Percentiles rank a stretch among this genome's conserved stretches.
Conservation (phyloP, 768 basidiomycete species). For the Leccinum subgranulosum region DNA sequence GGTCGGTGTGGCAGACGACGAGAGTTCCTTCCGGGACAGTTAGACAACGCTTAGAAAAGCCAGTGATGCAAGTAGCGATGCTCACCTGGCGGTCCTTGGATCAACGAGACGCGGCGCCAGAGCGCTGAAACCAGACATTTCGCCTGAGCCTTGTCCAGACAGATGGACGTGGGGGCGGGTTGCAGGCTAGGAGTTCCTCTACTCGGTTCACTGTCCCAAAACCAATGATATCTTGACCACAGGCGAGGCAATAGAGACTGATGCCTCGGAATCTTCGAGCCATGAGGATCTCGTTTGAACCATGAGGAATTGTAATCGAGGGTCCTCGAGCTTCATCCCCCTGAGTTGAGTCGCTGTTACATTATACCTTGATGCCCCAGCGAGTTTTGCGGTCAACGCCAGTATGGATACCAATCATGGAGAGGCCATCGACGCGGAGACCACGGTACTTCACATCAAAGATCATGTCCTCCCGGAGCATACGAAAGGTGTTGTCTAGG, state of each 20-base stretch:
- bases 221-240: slow-evolving; percentile 48
- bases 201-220: slow-evolving; percentile 57
- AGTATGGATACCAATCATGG: slow-evolving; percentile 36
- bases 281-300: slow-evolving; percentile 32
- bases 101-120: slow-evolving; percentile 51
- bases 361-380: slow-evolving; percentile 42
- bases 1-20: slow-evolving; percentile 71
- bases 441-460: slow-evolving; percentile 39
- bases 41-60: background rate
- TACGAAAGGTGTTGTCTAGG: slow-evolving; percentile 63
- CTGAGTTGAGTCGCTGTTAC: slow-evolving; percentile 34
- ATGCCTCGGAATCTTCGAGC: slow-evolving; percentile 43
- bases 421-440: slow-evolving; percentile 30
- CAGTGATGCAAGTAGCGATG: background rate
- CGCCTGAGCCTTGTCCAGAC: slow-evolving; percentile 50
- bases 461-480: slow-evolving; percentile 63
- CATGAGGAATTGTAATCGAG: slow-evolving; percentile 34
- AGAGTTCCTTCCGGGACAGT: slow-evolving; percentile 51
- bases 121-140: slow-evolving; percentile 48
- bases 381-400: slow-evolving; percentile 22
- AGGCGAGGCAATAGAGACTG: slow-evolving; percentile 52
- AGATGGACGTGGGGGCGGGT: slow-evolving; percentile 39
- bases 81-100: slow-evolving; percentile 71
- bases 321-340: slow-evolving; percentile 20
- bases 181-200: slow-evolving; percentile 46